Evolutionary conservation across 2,329 filamentous ascomycete genomes (phyloP), one percentile per base, ranked within the genome.

Genomic region (Pochonia chlamydosporia): DNA sequence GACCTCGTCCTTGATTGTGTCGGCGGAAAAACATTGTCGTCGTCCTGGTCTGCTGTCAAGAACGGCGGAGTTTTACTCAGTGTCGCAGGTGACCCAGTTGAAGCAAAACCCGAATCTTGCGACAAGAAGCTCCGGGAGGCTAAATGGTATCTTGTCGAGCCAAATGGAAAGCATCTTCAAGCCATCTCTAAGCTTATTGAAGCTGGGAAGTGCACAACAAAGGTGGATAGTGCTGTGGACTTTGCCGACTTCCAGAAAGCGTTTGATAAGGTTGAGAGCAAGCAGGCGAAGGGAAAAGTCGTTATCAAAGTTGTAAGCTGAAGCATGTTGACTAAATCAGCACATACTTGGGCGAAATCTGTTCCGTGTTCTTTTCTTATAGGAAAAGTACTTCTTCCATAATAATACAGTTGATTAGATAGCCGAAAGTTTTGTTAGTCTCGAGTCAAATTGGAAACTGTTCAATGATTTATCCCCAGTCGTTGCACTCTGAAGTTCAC

Each of bases 291-390:
- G 26, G 67, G 66, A 2, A 69, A 69, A 49, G 58, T 68, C 14
- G 51, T 68, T 25, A 62, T 70, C 43, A 60, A 58, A 42, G 54
- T 67, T n/a, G n/a, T n/a, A n/a, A n/a, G n/a, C n/a, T n/a, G n/a
- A n/a, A n/a, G n/a, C n/a, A n/a, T n/a, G n/a, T n/a, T n/a, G n/a
- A n/a, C n/a, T n/a, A n/a, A n/a, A n/a, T n/a, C n/a, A n/a, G n/a
- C n/a, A n/a, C n/a, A n/a, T n/a, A n/a, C n/a, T n/a, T n/a, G n/a
- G n/a, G n/a, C n/a, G n/a, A n/a, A n/a, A n/a, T n/a, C n/a, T n/a
- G n/a, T n/a, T n/a, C n/a, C n/a, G n/a, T n/a, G n/a, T n/a, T n/a
- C n/a, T n/a, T n/a, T n/a, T n/a, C n/a, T n/a, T n/a, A n/a, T n/a
- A n/a, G n/a, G n/a, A n/a, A n/a, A n/a, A n/a, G n/a, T n/a, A n/a